phyloP scores from a whole-genome alignment of 2,329 filamentous ascomycete genomes.

The Dactylella cylindrospora region DNA sequence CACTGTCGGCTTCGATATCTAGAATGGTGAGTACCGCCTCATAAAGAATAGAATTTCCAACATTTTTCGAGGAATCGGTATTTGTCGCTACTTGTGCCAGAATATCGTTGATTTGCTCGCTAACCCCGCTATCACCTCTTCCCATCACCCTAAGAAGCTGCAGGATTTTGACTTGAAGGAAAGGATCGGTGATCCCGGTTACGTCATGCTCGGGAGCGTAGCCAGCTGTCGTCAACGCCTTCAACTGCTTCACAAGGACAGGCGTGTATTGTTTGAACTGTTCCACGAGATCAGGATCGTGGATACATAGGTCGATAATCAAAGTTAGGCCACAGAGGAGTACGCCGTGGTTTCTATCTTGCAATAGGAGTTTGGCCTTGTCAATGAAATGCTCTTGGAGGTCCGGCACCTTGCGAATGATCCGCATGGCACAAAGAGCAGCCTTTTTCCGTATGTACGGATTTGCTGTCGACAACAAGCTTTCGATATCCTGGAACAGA shows the following conservation, averaged over 20 bases:
- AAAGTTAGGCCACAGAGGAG: constrained; percentile 88
- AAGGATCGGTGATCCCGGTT: constrained; percentile 95
- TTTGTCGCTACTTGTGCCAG: constrained; percentile 96
- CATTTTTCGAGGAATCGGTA: constrained; percentile 96
- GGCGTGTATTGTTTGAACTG: constrained; percentile 87
- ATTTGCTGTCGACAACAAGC: constrained; percentile 84
- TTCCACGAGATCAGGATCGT: constrained; percentile 87
- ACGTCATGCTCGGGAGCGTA: constrained; percentile 98
- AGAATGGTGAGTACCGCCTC: constrained; percentile 96
- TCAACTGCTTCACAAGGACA: constrained; percentile 82
- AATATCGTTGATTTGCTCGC: constrained; percentile 98
- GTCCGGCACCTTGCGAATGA: constrained; percentile 96
- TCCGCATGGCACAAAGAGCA: constrained; percentile 97
- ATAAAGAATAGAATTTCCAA: constrained; percentile 96
- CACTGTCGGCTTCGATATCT: constrained; percentile 96
- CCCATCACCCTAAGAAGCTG: constrained; percentile 81
- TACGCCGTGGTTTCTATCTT: constrained; percentile 89
- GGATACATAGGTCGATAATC: constrained; percentile 88
- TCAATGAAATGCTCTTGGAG: constrained; percentile 96
- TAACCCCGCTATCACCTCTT: constrained; percentile 80
- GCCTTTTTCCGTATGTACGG: constrained; percentile 98
- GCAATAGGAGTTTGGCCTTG: constrained; percentile 82
- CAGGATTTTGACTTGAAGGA: constrained; percentile 94
- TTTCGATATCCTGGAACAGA: constrained; percentile 93
- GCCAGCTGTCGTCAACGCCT: constrained; percentile 87